Base-by-base conservation (phyloP, 2,329 filamentous ascomycete genomes). In the Hysterium pulicare region DNA sequence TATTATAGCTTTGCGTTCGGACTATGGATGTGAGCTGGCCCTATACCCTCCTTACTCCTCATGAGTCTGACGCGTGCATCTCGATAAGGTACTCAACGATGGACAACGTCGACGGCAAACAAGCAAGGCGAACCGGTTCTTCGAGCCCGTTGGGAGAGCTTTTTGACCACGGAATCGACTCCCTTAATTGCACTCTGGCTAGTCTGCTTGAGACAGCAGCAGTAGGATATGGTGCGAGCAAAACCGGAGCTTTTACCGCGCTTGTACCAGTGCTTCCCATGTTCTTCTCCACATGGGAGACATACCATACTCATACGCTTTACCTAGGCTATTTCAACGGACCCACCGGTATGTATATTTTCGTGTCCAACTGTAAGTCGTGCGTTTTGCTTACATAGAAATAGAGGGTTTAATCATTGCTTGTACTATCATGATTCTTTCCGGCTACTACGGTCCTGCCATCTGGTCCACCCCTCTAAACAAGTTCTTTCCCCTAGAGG, bases 261-360 rank as follows among this genome's bases (percentile, higher is more conserved):
- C 74, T 98, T 33, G 83, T 91, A 47, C 93, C 93, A 1, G 94
- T 90, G 56, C 73, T 98, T 33, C 88, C 93, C 46, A 98, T 98
- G 93, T 98, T 95, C 76, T 96, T 98, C 72, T 96, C 91, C 3
- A 98, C 93, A 2, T 98, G 93, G 93, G 93, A 98, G 71, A 98
- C 93, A 1, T 98, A 96, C 67, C 93, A 98, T 70, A 96, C 93
- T 4, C 93, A 98, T 67, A 97, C 93, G 0, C 75, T 98, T 5
- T 98, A 95, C 68, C 82, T 98, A 10, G 93, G 93, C 42, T 89
- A 91, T 65, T 86, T 98, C 79, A 98, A 98, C 66, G 93, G 93
- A 1, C 93, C 93, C 2, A 98, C 93, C 24, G 71, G 71, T 73
- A 55, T 38, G 54, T 35, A 32, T 15, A 7, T 19, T 13, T 23